Conservation (phyloP, 805 yeast species). For the Cyberlindnera meyerae region DNA sequence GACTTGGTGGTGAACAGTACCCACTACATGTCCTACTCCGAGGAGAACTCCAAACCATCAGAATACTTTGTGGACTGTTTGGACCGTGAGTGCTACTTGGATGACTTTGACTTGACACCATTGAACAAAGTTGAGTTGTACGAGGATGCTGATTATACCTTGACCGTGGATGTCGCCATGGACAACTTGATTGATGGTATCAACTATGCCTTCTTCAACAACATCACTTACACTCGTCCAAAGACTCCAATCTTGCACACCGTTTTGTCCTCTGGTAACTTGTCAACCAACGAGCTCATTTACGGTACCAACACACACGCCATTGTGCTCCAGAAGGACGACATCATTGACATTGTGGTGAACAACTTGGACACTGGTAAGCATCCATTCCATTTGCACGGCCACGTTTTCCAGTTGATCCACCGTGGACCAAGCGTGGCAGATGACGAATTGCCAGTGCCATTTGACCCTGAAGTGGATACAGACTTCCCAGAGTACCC, state of each 20-base stretch:
- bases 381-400: slow-evolving; percentile 78
- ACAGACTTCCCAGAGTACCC: slow-evolving; percentile 54
- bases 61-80: slow-evolving; percentile 42
- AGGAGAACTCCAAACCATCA: slow-evolving; percentile 36
- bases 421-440: slow-evolving; percentile 46
- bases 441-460: slow-evolving; percentile 48
- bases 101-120: slow-evolving; percentile 78
- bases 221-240: slow-evolving; percentile 58
- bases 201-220: slow-evolving; percentile 72
- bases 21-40: slow-evolving; percentile 59
- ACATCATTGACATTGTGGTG: slow-evolving; percentile 65
- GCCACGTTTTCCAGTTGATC: slow-evolving; percentile 63
- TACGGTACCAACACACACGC: slow-evolving; percentile 50
- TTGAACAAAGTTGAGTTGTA: slow-evolving; percentile 45
- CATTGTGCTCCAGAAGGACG: slow-evolving; percentile 21
- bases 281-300: slow-evolving; percentile 51
- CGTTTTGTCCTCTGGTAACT: slow-evolving; percentile 54
- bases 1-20: slow-evolving; percentile 70
- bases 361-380: slow-evolving; percentile 78
- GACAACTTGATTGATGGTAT: slow-evolving; percentile 68
- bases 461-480: slow-evolving; percentile 46
- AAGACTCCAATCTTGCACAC: slow-evolving; percentile 67
- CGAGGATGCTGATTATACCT: slow-evolving; percentile 63
- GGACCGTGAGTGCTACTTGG: slow-evolving; percentile 48
- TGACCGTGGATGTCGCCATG: slow-evolving; percentile 71